These are phyloP conservation scores for Neospermospora avenae DNA, from an alignment of 2,329 filamentous ascomycete genomes.

Conservation along the genomic window DNA sequence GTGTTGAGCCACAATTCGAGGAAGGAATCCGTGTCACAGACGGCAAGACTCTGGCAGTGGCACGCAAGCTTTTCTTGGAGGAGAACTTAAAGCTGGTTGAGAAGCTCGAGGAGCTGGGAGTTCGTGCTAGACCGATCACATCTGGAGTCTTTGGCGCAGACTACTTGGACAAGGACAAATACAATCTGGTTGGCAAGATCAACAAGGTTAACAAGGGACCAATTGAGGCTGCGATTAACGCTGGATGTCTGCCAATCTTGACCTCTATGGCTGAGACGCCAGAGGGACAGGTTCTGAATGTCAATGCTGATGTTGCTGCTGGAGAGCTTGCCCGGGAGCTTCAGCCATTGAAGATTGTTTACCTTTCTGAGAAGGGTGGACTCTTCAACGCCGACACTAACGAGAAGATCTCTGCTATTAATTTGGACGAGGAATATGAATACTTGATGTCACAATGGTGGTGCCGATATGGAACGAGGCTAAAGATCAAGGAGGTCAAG, in stretches of 20 bases:
- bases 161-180: conserved; percentile 95
- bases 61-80: conserved; percentile 87
- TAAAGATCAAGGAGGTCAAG: conserved; percentile 98
- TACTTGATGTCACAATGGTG: conserved; percentile 89
- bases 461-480: conserved; percentile 89
- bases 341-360: conserved; percentile 95
- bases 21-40: conserved; percentile 96
- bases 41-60: conserved; percentile 87
- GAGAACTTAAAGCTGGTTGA: conserved; percentile 93
- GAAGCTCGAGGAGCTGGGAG: conserved; percentile 83
- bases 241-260: conserved; percentile 87
- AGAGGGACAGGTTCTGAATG: conserved; percentile 90
- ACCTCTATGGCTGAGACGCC: conserved; percentile 94
- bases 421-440: conserved; percentile 94
- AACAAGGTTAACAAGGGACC: conserved; percentile 85
- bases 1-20: conserved; percentile 92
- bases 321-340: conserved; percentile 86
- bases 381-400: conserved; percentile 91
- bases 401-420: conserved; percentile 95
- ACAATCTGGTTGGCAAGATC: conserved; percentile 93
- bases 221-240: conserved; percentile 86
- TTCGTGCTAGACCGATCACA: conserved; percentile 84
- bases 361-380: conserved; percentile 96
- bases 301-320: conserved; percentile 95
- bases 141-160: conserved; percentile 88